These are phyloP conservation scores for Saccharomycodes ludwigii DNA, from an alignment of 805 yeast genomes.

Conservation along the genomic window DNA sequence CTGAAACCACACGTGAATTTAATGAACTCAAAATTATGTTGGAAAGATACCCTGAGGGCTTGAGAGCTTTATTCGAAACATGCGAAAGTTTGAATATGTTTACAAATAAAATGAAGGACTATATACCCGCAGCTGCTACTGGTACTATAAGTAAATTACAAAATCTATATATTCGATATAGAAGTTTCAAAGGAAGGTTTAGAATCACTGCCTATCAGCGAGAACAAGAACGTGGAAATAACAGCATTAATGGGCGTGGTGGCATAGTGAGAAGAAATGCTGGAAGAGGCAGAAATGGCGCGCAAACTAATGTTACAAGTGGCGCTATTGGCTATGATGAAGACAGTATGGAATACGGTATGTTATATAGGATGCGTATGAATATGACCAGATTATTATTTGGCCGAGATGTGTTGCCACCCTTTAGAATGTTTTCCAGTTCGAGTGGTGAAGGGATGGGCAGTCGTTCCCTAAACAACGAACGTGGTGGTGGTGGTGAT, in stretches of 20 bases:
- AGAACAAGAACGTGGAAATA: not conserved
- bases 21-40: not conserved
- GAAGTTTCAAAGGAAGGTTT: not conserved
- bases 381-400: not conserved
- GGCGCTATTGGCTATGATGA: not conserved
- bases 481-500: too few relatives aligned
- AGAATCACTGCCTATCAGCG: not conserved
- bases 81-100: not conserved
- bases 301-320: not conserved
- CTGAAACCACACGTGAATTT: not conserved
- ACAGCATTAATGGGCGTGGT: not conserved
- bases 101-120: not conserved
- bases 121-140: constrained; percentile 1
- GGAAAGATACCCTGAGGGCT: constrained; percentile 2
- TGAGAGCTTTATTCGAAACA: not conserved
- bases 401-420: not conserved
- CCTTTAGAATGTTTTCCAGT: not conserved
- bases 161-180: constrained; percentile 4
- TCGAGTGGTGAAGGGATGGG: constrained; percentile 1
- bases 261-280: not conserved
- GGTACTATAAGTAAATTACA: constrained; percentile 1
- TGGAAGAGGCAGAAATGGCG: not conserved
- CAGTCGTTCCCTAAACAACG: not conserved
- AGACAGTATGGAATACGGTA: not conserved
- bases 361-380: not conserved